A percentile compares a stretch with the other conserved stretches of the same genome.
Conservation (phyloP, 2,329 filamentous ascomycete species). For the Nannizziopsis arthrosporioides region DNA sequence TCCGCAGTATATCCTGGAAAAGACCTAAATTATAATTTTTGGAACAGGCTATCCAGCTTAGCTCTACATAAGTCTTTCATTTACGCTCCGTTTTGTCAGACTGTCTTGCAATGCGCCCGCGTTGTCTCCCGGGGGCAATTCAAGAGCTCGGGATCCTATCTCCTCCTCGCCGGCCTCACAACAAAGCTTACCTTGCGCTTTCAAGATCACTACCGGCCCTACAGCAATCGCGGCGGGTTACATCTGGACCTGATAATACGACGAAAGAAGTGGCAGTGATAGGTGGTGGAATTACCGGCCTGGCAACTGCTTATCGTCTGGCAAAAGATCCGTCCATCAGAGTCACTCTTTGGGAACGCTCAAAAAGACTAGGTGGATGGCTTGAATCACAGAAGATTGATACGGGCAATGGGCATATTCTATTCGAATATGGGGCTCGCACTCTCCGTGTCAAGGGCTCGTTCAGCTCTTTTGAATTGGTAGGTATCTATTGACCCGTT, state of each 20-base stretch:
- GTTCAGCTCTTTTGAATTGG: slow-evolving; percentile 18
- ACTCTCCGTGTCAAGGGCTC: slow-evolving; percentile 56
- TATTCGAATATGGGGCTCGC: slow-evolving; percentile 76
- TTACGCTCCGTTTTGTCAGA: neutral
- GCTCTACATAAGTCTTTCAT: neutral
- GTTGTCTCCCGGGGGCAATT: slow-evolving; percentile 6
- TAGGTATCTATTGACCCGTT: neutral
- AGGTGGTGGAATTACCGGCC: slow-evolving; percentile 72
- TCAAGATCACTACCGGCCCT: neutral
- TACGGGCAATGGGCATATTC: slow-evolving; percentile 50
- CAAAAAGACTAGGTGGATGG: slow-evolving; percentile 67
- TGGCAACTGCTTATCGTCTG: slow-evolving; percentile 67
- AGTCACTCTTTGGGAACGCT: slow-evolving; percentile 72
- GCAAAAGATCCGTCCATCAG: slow-evolving; percentile 55
- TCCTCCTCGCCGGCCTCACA: neutral
- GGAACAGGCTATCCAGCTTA: too few species aligned
- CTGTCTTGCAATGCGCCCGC: slow-evolving; percentile 9
- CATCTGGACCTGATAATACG: slow-evolving; percentile 1
- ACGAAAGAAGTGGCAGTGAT: slow-evolving; percentile 45
- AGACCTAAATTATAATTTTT: too few species aligned
- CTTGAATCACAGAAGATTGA: slow-evolving; percentile 54
- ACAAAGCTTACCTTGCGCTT: neutral
- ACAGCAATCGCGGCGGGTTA: neutral
- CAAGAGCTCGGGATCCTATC: slow-evolving; percentile 8
- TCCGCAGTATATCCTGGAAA: too few species aligned